phyloP scores from a whole-genome alignment of 306 rosid species.

The Dalbergia cochinchinensis region DNA sequence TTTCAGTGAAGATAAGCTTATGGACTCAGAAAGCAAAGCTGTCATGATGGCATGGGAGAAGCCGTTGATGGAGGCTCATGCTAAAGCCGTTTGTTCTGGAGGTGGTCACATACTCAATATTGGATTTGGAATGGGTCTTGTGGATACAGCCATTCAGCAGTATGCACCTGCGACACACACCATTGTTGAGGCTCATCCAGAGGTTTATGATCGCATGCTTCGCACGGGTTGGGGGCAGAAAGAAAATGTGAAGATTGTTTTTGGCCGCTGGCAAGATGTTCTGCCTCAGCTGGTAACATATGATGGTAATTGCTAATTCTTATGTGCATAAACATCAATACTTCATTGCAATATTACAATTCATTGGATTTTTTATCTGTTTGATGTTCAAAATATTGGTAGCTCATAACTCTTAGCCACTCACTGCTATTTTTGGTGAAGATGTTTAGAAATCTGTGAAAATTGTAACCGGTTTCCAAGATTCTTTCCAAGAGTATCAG shows the following conservation, averaged over 20 bases:
- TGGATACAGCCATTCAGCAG: conserved; percentile 87
- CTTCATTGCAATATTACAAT: conserved; percentile 15
- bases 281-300: conserved; percentile 70
- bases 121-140: conserved; percentile 97
- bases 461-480: no score
- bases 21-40: conserved; percentile 87
- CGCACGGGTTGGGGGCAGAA: conserved; percentile 73
- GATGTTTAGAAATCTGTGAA: not conserved
- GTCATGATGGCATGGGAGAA: conserved; percentile 99
- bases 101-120: conserved; percentile 84
- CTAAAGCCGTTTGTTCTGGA: conserved; percentile 89
- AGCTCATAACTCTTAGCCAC: not conserved
- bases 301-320: conserved; percentile 69
- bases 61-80: conserved; percentile 98
- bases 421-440: not conserved
- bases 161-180: conserved; percentile 74
- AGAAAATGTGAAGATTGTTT: conserved; percentile 72
- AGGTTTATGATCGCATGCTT: conserved; percentile 82
- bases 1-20: conserved; percentile 86
- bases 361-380: conserved; percentile 7
- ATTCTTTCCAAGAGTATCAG: not conserved
- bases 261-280: conserved; percentile 94
- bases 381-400: not conserved
- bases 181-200: conserved; percentile 92
- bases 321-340: conserved; percentile 6